Conservation (phyloP, 202 grass and related monocot species). For the Cymbopogon flexuosus region DNA sequence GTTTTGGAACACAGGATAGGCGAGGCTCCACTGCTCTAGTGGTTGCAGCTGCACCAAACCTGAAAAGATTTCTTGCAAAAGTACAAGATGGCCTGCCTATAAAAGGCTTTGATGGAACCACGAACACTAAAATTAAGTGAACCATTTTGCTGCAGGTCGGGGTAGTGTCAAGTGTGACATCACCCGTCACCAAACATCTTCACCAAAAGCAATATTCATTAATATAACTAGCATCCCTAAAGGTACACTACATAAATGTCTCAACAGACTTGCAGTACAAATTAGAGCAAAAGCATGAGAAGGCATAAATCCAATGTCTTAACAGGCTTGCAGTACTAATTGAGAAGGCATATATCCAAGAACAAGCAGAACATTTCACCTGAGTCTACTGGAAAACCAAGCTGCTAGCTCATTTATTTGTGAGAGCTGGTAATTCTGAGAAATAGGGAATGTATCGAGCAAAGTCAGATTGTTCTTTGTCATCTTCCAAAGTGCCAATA, state of each 20-base stretch:
- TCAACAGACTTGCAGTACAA: not conserved
- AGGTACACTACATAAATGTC: not conserved
- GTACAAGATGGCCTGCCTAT: not conserved
- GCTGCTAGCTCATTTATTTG: not conserved
- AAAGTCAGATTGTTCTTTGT: not conserved
- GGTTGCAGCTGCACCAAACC: conserved; percentile 19
- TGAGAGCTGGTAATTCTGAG: not conserved
- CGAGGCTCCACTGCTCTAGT: not conserved
- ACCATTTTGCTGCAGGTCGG: not conserved
- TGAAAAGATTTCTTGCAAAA: not conserved
- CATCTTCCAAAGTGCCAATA: not conserved
- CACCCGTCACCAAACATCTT: not conserved
- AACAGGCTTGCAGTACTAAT: not conserved
- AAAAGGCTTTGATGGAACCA: not conserved
- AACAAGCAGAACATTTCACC: not conserved
- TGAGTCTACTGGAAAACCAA: not conserved
- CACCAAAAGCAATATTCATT: not conserved
- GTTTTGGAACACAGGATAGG: not conserved
- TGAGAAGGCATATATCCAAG: not conserved
- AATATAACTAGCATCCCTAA: not conserved
- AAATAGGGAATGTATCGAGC: not conserved
- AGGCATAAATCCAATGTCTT: not conserved
- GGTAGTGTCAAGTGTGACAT: not conserved
- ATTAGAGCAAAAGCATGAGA: not conserved
- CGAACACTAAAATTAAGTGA: not conserved